Conservation (phyloP, 345 rosid genomes). For the Eucalyptus grandis region DNA sequence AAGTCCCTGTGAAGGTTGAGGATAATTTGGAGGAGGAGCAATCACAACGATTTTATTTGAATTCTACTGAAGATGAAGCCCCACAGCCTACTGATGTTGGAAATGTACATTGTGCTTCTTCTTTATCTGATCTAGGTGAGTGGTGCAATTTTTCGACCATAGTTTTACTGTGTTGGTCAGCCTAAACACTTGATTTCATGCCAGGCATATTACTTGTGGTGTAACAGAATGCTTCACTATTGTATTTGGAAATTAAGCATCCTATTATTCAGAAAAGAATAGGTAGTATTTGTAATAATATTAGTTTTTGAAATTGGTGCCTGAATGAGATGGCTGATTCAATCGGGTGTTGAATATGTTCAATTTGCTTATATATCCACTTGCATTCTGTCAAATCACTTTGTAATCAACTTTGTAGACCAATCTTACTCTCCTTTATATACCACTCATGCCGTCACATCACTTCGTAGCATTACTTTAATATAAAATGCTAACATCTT, state of each 20-base stretch:
- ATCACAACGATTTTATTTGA: constrained; percentile 9
- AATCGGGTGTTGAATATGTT: not conserved
- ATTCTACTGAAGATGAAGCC: constrained; percentile 40
- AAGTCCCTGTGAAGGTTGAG: constrained; percentile 8
- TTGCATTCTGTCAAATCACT: not conserved
- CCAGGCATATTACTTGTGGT: not conserved
- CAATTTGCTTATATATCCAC: not conserved
- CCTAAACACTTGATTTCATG: not conserved
- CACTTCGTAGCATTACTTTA: not conserved
- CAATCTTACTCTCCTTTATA: not conserved
- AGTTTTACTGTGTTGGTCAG: not conserved
- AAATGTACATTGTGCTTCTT: constrained; percentile 11
- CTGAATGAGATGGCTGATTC: not conserved
- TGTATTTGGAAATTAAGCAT: not conserved
- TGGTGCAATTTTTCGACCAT: not conserved
- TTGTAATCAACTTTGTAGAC: not conserved
- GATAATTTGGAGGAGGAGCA: constrained; percentile 3
- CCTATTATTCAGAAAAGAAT: not conserved
- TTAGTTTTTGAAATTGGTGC: not conserved
- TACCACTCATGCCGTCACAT: not conserved
- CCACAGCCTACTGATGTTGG: constrained; percentile 15
- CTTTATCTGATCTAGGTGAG: constrained; percentile 47
- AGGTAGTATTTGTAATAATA: not conserved
- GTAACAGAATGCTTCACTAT: not conserved
- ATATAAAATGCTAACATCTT: not conserved